A percentile compares a stretch with the other conserved stretches of the same genome.
Evolutionary conservation across 495 filamentous ascomycete species (phyloP).

Genomic region (Penicillium robsamsonii): DNA sequence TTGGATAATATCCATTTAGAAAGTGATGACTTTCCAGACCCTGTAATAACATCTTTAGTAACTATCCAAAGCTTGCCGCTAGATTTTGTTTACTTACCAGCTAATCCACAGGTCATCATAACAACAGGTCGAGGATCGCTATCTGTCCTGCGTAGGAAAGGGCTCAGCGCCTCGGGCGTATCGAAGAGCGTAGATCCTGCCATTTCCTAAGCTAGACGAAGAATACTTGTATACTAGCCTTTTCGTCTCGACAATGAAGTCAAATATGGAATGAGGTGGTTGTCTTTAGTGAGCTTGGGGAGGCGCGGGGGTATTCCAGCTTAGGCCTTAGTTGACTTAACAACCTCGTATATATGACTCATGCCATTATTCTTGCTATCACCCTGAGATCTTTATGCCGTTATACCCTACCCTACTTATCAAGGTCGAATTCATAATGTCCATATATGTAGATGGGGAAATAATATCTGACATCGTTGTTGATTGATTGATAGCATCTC

Average conservation of each 20-base stretch:
- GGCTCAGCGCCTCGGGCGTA: constrained; percentile 9
- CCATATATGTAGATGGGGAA: too few species aligned
- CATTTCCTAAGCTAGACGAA: neutral
- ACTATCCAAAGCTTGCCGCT: neutral
- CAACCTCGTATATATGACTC: too few species aligned
- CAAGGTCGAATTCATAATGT: too few species aligned
- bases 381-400: too few species aligned
- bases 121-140: constrained; percentile 18
- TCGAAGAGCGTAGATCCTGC: constrained; percentile 2
- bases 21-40: constrained; percentile 23
- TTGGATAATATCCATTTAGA: constrained; percentile 50
- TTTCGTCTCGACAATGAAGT: neutral
- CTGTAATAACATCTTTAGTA: neutral
- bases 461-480: too few species aligned
- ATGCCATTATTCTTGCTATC: too few species aligned
- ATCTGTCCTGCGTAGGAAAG: constrained; percentile 6
- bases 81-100: constrained; percentile 9
- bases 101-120: constrained; percentile 20
- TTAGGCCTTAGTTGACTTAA: too few species aligned
- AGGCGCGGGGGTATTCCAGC: too few species aligned
- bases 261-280: too few species aligned
- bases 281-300: too few species aligned
- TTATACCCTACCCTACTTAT: too few species aligned
- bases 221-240: neutral
- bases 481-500: too few species aligned